Evolutionary conservation across 2,329 filamentous ascomycete species (phyloP).

Genomic region (Calonectria honghensis): DNA sequence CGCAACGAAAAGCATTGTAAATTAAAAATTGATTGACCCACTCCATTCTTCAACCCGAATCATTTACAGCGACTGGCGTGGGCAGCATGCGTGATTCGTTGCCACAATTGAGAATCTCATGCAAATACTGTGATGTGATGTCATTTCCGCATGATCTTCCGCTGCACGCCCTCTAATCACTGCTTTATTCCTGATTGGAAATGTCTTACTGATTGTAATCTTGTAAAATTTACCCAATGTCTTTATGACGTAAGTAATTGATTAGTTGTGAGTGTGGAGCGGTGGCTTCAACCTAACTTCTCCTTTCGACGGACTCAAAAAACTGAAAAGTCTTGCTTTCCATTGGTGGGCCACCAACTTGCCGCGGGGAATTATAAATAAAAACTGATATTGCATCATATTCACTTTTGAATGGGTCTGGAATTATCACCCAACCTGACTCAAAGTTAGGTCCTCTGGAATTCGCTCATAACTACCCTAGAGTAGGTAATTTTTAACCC

Average conservation of each 20-base stretch:
- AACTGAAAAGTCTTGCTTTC: neutral
- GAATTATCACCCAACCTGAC: neutral
- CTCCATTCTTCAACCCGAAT: neutral
- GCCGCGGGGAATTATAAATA: neutral
- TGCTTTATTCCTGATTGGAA: neutral
- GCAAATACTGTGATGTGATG: neutral
- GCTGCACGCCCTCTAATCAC: neutral
- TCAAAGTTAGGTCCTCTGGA: neutral
- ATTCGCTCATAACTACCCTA: neutral
- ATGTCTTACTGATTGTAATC: neutral
- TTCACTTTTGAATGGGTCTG: neutral
- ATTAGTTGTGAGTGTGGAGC: constrained; percentile 3
- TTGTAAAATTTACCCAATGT: neutral
- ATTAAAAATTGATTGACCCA: neutral
- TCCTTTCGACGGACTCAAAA: neutral
- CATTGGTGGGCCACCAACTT: neutral
- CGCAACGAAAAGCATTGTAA: neutral
- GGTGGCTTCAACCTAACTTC: neutral
- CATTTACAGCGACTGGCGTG: too few species aligned
- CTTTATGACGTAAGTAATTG: neutral
- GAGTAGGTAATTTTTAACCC: neutral
- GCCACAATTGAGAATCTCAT: too few species aligned
- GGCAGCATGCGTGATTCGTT: too few species aligned
- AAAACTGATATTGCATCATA: neutral
- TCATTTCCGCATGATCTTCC: neutral